Conservation (phyloP, 305 asterid genomes). For the Fraxinus dipetala region DNA sequence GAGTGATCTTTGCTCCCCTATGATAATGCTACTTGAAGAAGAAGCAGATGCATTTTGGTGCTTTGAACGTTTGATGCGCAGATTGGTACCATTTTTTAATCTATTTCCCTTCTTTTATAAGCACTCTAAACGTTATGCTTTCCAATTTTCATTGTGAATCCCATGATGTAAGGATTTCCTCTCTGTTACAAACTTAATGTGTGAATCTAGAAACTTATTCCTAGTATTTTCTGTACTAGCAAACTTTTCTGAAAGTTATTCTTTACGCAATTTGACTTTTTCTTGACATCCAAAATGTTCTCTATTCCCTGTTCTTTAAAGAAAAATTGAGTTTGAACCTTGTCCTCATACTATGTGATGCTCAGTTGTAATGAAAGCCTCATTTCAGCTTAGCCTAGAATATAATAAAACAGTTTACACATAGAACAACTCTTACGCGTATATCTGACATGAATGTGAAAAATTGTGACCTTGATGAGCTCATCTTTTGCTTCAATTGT, state of each 20-base stretch:
- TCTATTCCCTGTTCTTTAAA: neutral
- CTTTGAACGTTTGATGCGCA: conserved; percentile 81
- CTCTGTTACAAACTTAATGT: conserved; percentile 4
- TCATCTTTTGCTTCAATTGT: neutral
- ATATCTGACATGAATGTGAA: conserved; percentile 5
- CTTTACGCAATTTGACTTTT: neutral
- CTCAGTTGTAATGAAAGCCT: neutral
- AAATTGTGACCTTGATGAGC: neutral
- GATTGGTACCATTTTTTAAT: conserved; percentile 52
- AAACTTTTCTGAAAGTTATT: neutral
- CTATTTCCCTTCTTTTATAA: conserved; percentile 7
- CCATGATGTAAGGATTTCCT: conserved; percentile 7
- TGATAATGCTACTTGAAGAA: conserved; percentile 81
- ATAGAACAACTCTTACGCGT: neutral
- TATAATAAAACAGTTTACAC: neutral
- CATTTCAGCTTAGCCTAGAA: neutral
- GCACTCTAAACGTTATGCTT: conserved; percentile 17
- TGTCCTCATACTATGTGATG: neutral
- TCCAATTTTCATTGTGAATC: conserved; percentile 5
- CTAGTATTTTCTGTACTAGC: neutral
- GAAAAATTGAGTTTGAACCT: neutral
- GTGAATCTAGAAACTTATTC: conserved; percentile 8
- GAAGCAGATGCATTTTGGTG: conserved; percentile 99
- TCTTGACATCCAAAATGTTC: neutral
- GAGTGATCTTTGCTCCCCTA: conserved; percentile 98